Conservation (phyloP, 2,329 filamentous ascomycete genomes). For the Aspergillus tubingensis region DNA sequence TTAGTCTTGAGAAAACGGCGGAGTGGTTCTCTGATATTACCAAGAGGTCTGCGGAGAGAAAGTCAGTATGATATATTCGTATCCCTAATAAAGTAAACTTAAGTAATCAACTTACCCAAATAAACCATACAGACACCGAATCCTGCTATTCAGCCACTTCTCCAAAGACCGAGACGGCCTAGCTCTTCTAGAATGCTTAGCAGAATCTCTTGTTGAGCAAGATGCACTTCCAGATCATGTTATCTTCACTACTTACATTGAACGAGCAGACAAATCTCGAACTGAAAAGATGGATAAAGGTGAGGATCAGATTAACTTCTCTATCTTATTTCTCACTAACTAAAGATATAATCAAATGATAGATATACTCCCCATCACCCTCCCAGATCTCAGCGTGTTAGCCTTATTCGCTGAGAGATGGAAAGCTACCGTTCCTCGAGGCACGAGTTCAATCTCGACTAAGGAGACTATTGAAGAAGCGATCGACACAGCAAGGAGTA, state of each 20-base stretch:
- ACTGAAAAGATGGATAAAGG: conserved; percentile 14
- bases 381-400: too few relatives aligned
- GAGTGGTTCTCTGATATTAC: conserved; percentile 40
- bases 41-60: too few relatives aligned
- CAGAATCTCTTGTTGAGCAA: conserved; percentile 19
- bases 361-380: too few relatives aligned
- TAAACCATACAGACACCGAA: conserved; percentile 4
- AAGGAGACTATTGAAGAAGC: conserved; percentile 31
- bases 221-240: conserved; percentile 26
- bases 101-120: neutral
- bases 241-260: conserved; percentile 35
- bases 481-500: conserved; percentile 23
- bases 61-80: neutral
- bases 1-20: conserved; percentile 42
- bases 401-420: too few relatives aligned
- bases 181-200: conserved; percentile 24
- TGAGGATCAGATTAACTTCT: neutral
- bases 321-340: neutral
- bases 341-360: conserved; percentile 14
- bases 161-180: conserved; percentile 32
- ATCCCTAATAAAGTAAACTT: conserved; percentile 7
- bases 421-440: neutral
- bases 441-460: conserved; percentile 13
- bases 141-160: conserved; percentile 39
- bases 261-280: conserved; percentile 23